These are phyloP conservation scores for Laetiporus sulphureus DNA, from an alignment of 1,284 basidiomycete genomes.

Conservation along the genomic window DNA sequence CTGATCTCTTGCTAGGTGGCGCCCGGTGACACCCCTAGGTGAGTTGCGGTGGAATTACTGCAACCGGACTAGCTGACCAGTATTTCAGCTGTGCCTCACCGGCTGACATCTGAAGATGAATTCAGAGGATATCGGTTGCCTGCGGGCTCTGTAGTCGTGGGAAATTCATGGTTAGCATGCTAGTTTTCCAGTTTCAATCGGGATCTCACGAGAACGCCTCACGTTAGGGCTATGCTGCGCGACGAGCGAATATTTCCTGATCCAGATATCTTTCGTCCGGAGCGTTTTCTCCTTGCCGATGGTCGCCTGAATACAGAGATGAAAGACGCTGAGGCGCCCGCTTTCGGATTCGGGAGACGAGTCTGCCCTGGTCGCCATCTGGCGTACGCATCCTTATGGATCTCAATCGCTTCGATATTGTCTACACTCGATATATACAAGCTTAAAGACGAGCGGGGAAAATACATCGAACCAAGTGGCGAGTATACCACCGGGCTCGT, in stretches of 20 bases:
- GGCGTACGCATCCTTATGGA: slow-evolving; percentile 31
- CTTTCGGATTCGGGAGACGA: slow-evolving; percentile 31
- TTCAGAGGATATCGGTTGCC: slow-evolving; percentile 32
- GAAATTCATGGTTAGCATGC: slow-evolving; percentile 19
- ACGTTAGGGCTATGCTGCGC: slow-evolving; percentile 32
- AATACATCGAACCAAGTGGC: slow-evolving; percentile 28
- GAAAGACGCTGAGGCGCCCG: slow-evolving; percentile 23
- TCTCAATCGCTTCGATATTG: slow-evolving; percentile 31
- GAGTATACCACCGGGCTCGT: slow-evolving; percentile 28
- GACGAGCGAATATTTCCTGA: slow-evolving; percentile 31
- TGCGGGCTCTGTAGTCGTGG: slow-evolving; percentile 28
- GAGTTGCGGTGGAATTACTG: background rate
- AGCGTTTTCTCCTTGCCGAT: slow-evolving; percentile 24
- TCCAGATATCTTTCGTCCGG: slow-evolving; percentile 33
- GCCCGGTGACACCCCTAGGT: slow-evolving; percentile 21
- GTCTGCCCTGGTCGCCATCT: slow-evolving; percentile 35
- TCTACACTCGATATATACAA: slow-evolving; percentile 32
- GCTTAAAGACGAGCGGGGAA: slow-evolving; percentile 28
- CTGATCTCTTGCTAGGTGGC: slow-evolving; percentile 11
- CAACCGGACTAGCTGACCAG: slow-evolving; percentile 1
- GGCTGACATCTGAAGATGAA: slow-evolving; percentile 25
- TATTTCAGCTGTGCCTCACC: slow-evolving; percentile 28
- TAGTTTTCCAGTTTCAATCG: background rate
- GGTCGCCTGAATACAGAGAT: slow-evolving; percentile 23
- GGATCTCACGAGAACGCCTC: slow-evolving; percentile 4